Percentiles rank a stretch among this genome's conserved stretches.
Evolutionary conservation across 2,329 filamentous ascomycete genomes (phyloP).

Genomic region (Trichoderma sp.): DNA sequence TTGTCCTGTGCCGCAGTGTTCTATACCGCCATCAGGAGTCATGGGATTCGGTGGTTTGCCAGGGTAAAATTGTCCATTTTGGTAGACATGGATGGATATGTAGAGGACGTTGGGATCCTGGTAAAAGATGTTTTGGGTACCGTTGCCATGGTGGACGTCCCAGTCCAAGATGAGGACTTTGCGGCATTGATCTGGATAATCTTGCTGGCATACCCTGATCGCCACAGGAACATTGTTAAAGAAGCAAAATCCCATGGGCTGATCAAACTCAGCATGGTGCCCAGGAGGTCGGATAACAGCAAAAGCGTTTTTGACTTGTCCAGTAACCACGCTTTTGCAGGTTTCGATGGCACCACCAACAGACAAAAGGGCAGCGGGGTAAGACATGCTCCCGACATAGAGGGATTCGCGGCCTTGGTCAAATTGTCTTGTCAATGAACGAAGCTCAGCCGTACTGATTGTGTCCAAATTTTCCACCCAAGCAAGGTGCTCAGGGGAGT

Average conservation of each 20-base stretch:
- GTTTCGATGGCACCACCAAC: conserved; percentile 95
- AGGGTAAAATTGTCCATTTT: conserved; percentile 83
- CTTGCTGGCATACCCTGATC: conserved; percentile 79
- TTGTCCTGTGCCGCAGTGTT: conserved; percentile 57
- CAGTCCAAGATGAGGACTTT: conserved; percentile 95
- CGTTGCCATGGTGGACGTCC: conserved; percentile 83
- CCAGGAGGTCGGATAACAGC: conserved; percentile 93
- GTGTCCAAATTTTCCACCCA: conserved; percentile 67
- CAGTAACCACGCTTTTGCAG: conserved; percentile 83
- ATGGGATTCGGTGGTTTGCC: conserved; percentile 59
- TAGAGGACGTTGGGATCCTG: conserved; percentile 93
- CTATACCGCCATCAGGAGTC: conserved; percentile 61
- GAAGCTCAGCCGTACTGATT: conserved; percentile 64
- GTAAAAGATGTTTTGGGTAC: conserved; percentile 95
- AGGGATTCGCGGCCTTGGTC: conserved; percentile 72
- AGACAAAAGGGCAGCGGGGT: conserved; percentile 77
- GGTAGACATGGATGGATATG: conserved; percentile 89
- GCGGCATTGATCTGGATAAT: conserved; percentile 77
- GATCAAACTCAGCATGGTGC: conserved; percentile 86
- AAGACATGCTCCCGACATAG: conserved; percentile 82
- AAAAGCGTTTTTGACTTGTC: conserved; percentile 89
- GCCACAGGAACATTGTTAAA: conserved; percentile 98
- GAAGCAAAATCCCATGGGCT: conserved; percentile 91
- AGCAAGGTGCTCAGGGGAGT: conserved; percentile 73
- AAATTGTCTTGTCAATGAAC: conserved; percentile 61